Percentiles rank a stretch among this genome's conserved stretches.
These are phyloP conservation scores for Hyaloscypha hepaticicola DNA, from an alignment of 495 filamentous ascomycete species.

Conservation along the genomic window DNA sequence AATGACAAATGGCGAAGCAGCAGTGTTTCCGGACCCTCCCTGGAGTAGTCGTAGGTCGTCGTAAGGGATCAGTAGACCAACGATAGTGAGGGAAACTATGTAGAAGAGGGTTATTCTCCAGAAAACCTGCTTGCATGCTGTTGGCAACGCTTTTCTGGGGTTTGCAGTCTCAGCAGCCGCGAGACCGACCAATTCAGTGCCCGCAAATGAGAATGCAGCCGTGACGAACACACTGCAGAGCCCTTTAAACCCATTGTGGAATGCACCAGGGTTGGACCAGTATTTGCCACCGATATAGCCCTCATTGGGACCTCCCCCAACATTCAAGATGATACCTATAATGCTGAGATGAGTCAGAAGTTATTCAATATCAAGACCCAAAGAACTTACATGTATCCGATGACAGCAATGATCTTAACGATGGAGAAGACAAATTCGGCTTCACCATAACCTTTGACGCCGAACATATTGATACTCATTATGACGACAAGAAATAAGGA, in stretches of 20 bases:
- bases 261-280: conserved; percentile 86
- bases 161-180: conserved; percentile 87
- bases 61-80: conserved; percentile 76
- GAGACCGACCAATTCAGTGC: conserved; percentile 91
- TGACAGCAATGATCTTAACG: conserved; percentile 82
- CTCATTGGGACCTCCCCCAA: conserved; percentile 66
- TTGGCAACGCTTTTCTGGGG: conserved; percentile 81
- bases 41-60: conserved; percentile 57
- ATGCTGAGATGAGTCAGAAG: conserved; percentile 38
- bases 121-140: conserved; percentile 90
- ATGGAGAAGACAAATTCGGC: conserved; percentile 87
- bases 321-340: conserved; percentile 75
- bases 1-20: conserved; percentile 87
- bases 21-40: conserved; percentile 59
- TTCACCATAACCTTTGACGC: conserved; percentile 86
- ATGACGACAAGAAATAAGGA: conserved; percentile 75
- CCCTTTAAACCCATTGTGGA: conserved; percentile 91
- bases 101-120: conserved; percentile 94
- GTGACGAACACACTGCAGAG: conserved; percentile 92
- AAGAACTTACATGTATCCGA: conserved; percentile 76
- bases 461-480: conserved; percentile 71
- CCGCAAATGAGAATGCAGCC: conserved; percentile 88
- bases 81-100: conserved; percentile 67
- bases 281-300: conserved; percentile 82
- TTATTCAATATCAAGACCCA: neutral